A percentile compares a stretch with the other conserved stretches of the same genome.
Evolutionary conservation across 31 red algal genomes (phyloP).

Genomic region (Asparagopsis taxiformis): DNA sequence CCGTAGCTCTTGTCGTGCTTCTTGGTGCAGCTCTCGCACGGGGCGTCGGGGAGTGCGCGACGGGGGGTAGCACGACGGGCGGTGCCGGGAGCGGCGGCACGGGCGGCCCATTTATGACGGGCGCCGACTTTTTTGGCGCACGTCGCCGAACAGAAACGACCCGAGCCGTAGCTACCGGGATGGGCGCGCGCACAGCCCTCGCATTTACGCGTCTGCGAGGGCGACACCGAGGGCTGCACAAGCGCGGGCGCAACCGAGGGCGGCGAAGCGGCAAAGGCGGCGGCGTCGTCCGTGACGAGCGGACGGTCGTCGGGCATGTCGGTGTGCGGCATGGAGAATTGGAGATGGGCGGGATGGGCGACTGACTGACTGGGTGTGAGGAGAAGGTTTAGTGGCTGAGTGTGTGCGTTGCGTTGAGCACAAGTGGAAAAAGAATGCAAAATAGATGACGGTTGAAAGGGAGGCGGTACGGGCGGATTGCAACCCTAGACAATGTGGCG

Average conservation of each 20-base stretch:
- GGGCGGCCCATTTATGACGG: constrained; percentile 39
- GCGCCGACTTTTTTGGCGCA: constrained; percentile 58
- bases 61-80: constrained; percentile 1
- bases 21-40: constrained; percentile 28
- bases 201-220: constrained; percentile 6
- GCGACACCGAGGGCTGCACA: not conserved
- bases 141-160: constrained; percentile 43
- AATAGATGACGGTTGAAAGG: no score
- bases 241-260: constrained; percentile 9
- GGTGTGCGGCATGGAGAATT: no score
- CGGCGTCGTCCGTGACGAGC: no score
- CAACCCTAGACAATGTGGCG: no score
- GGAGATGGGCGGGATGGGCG: no score
- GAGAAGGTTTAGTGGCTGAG: no score
- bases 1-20: constrained; percentile 46
- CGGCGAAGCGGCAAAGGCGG: constrained; percentile 13
- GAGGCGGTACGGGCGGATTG: no score
- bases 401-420: no score
- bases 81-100: constrained; percentile 24
- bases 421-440: no score
- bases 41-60: constrained; percentile 8
- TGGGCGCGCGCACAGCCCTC: constrained; percentile 31
- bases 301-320: no score
- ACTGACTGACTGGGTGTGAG: no score
- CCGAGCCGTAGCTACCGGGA: constrained; percentile 35